Evolutionary conservation across 208 protist species (phyloP), one percentile per base, ranked within the genome.

Genomic region (Leishmania tarentolae): DNA sequence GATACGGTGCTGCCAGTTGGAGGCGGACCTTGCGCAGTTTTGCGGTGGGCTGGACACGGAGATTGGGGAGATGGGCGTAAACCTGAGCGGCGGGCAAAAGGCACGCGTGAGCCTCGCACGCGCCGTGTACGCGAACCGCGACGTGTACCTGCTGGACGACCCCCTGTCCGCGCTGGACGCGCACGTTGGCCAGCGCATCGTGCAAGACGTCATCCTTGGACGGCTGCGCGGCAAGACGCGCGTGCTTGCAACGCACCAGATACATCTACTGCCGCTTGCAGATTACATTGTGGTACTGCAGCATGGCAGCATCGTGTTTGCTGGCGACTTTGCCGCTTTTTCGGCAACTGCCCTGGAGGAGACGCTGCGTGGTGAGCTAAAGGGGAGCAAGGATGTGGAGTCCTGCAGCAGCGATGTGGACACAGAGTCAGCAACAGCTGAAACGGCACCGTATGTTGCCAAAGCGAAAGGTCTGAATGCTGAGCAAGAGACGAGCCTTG

Each of bases 221-320:
- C n/a, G 77, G 4, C 85, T 99, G 35, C 63, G 35, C 5, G 65
- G 72, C 37, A 98, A 95, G 78, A 98, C 97, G 13, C 88, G 95
- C 13, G 76, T 99, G 11, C 87, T 99, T 0, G 96, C 98, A 13
- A 99, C 98, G 15, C 98, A 99, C 88, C 94, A 98, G 71, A 63
- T 99, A n/a, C 98, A 99, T 78, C 91, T 96, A 21, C 61, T 99
- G 21, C 63, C 83, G 2, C 56, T 90, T 0, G 92, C 90, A 0
- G 96, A 99, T 76, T 81, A 92, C 44, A 90, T 99, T 68, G 82
- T 99, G 31, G 88, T 98, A 0, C 44, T 99, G 69, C 75, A 88
- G n/a, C 71, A 83, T 15, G 93, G 95, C 13, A 56, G 78, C 6
- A 88, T 98, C 56, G 75, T 71, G 8, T 94, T 91, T 68, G 74